Conservation (phyloP, 2,329 filamentous ascomycete species). For the Aspergillus hiratsukae region DNA sequence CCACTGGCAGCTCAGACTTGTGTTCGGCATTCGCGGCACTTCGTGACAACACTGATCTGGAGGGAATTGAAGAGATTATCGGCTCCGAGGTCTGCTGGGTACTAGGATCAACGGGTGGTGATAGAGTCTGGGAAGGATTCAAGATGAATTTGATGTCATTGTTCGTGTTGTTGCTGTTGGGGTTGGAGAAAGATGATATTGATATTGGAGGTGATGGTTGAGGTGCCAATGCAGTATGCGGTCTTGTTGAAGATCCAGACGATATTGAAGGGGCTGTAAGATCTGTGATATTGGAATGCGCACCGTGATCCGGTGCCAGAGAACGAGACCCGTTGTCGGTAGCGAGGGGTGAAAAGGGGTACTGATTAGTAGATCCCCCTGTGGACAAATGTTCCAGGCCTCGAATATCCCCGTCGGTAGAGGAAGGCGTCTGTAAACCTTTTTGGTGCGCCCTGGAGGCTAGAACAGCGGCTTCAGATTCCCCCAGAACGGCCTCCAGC, state of each 20-base stretch:
- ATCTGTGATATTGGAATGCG: slow-evolving; percentile 14
- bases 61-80: slow-evolving; percentile 27
- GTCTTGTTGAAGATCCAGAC: slow-evolving; percentile 29
- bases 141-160: slow-evolving; percentile 56
- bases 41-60: slow-evolving; percentile 20
- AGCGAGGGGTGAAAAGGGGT: slow-evolving; percentile 23
- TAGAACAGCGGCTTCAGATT: slow-evolving; percentile 27
- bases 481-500: slow-evolving; percentile 32
- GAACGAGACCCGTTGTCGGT: slow-evolving; percentile 22
- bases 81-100: slow-evolving; percentile 29
- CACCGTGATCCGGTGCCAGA: slow-evolving; percentile 12
- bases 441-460: slow-evolving; percentile 28
- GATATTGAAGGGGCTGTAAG: slow-evolving; percentile 15
- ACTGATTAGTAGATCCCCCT: slow-evolving; percentile 43
- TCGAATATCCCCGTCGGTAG: slow-evolving; percentile 39
- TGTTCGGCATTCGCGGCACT: slow-evolving; percentile 13
- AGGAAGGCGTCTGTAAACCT: slow-evolving; percentile 19
- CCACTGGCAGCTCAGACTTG: slow-evolving; percentile 26
- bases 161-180: slow-evolving; percentile 26
- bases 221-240: slow-evolving; percentile 29
- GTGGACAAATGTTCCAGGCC: slow-evolving; percentile 53
- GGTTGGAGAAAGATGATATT: slow-evolving; percentile 27
- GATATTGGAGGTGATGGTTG: slow-evolving; percentile 42
- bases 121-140: slow-evolving; percentile 43
- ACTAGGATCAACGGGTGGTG: slow-evolving; percentile 43